Evolutionary conservation across 2,329 filamentous ascomycete species (phyloP).

Genomic region (Stenocarpella maydis): DNA sequence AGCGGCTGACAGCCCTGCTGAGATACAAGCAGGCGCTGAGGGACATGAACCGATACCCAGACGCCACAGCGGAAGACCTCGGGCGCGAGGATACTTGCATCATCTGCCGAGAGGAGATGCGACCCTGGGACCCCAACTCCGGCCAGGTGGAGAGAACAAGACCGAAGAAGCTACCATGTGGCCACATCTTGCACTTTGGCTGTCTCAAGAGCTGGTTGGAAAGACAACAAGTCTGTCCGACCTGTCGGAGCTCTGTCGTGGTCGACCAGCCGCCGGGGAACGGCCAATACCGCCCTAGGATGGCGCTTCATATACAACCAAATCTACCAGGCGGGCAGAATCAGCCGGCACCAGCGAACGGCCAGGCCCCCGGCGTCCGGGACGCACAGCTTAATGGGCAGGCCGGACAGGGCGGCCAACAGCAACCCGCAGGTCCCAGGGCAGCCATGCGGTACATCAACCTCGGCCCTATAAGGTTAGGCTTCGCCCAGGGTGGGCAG

Average conservation of each 20-base stretch:
- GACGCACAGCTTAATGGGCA: constrained; percentile 40
- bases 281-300: constrained; percentile 42
- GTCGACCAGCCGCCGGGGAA: constrained; percentile 55
- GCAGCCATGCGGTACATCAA: constrained; percentile 46
- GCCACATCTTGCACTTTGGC: constrained; percentile 92
- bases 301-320: constrained; percentile 45
- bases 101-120: constrained; percentile 97
- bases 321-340: constrained; percentile 46
- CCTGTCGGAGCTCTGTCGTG: constrained; percentile 86
- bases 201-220: constrained; percentile 98
- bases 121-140: constrained; percentile 72
- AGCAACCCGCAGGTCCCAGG: constrained; percentile 46
- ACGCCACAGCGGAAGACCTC: constrained; percentile 88
- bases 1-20: constrained; percentile 86
- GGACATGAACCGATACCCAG: constrained; percentile 94
- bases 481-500: constrained; percentile 75
- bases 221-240: constrained; percentile 95
- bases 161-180: constrained; percentile 95
- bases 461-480: constrained; percentile 77
- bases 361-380: constrained; percentile 40
- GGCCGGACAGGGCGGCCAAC: constrained; percentile 44
- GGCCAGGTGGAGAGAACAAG: constrained; percentile 83
- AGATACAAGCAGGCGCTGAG: constrained; percentile 90
- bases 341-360: constrained; percentile 43
- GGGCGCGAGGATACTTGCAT: constrained; percentile 92